Evolutionary conservation across 179 eudicot species (phyloP), one percentile per base, ranked within the genome.

Genomic region (Sideroxylon spinosum): DNA sequence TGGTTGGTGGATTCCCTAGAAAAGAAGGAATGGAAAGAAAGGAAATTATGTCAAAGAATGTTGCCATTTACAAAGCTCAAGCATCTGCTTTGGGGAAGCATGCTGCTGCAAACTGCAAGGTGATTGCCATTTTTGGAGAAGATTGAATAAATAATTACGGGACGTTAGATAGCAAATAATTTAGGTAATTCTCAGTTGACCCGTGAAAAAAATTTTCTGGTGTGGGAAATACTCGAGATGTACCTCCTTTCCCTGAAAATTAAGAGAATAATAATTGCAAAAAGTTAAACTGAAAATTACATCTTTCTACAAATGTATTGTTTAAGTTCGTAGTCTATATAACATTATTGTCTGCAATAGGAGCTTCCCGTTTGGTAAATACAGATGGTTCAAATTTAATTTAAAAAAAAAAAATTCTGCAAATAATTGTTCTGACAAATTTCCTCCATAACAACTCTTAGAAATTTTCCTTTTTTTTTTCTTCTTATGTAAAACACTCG

Each of bases 1-100:
- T 94, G 97, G 98, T 94, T 85, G 98, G 97, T 74, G 98, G 98
- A 14, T 92, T 94, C 89, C 97, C 98, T 49, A 89, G 98, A 86
- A 94, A 94, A 86, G 98, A 94, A 87, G 97, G 98, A 77, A 92
- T 94, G 98, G 98, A 92, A 81, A 88, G 97, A 82, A 92, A 94
- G 78, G 98, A 94, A 79, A 95, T 94, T 20, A 94, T 94, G 98
- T 82, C 98, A 26, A 92, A 94, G 92, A 94, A 94, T 83, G 97
- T 94, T 69, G 89, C 95, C 78, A 92, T 94, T 79, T 94, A 92
- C 93, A 94, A 92, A 84, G 87, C 97, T 49, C 98, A 94, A 78
- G 98, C 98, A 81, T 91, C 95, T 78, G 97, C 95, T 61, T 89
- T 94, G 76, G 97, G 91, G 89, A 85, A 89, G 86, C 83, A 88